These are phyloP conservation scores for Tuber melanosporum DNA, from an alignment of 495 filamentous ascomycete species.

Conservation along the genomic window DNA sequence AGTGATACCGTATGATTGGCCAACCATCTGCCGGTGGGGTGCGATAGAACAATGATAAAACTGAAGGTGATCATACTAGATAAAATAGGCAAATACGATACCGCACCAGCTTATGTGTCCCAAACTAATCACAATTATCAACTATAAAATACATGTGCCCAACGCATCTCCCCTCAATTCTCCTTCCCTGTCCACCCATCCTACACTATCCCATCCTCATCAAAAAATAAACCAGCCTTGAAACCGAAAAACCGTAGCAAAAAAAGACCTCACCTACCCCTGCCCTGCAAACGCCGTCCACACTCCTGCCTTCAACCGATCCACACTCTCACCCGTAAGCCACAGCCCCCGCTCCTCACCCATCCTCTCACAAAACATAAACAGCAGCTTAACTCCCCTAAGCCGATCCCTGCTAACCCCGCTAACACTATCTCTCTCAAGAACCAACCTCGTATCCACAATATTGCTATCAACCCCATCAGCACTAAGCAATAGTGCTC, in stretches of 20 bases:
- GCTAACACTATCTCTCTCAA: slow-evolving; percentile 57
- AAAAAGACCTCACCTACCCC: slow-evolving; percentile 10
- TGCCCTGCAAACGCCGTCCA: slow-evolving; percentile 49
- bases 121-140: not conserved
- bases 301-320: slow-evolving; percentile 52
- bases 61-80: not conserved
- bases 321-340: slow-evolving; percentile 47
- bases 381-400: slow-evolving; percentile 68
- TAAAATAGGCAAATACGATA: not conserved
- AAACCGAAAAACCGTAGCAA: not conserved
- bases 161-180: not conserved
- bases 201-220: not conserved
- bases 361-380: slow-evolving; percentile 67
- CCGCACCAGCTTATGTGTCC: not conserved
- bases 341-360: slow-evolving; percentile 44
- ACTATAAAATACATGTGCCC: not conserved
- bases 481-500: slow-evolving; percentile 59
- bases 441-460: slow-evolving; percentile 69
- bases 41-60: not conserved
- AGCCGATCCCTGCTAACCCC: slow-evolving; percentile 61
- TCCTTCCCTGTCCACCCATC: not conserved
- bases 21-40: not conserved
- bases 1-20: not conserved
- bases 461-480: slow-evolving; percentile 55
- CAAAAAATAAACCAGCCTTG: not conserved